Conservation (phyloP, 768 basidiomycete species). For the Psilocybe azurescens region DNA sequence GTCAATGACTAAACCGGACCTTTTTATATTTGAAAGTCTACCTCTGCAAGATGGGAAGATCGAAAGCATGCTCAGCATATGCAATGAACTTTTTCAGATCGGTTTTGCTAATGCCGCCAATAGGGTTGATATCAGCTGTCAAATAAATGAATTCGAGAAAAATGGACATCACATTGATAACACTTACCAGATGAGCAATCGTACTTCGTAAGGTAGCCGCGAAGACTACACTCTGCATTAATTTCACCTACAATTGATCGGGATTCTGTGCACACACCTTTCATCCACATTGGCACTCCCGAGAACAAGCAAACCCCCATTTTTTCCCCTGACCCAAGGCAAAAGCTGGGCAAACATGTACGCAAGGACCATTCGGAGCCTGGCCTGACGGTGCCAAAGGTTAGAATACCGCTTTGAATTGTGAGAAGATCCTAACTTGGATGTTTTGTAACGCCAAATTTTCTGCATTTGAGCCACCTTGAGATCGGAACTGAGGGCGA, state of each 20-base stretch:
- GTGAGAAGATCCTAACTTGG: conserved; percentile 54
- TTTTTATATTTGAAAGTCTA: conserved; percentile 32
- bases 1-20: not conserved
- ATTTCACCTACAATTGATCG: not conserved
- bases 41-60: conserved; percentile 85
- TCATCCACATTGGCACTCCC: conserved; percentile 99
- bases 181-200: conserved; percentile 86
- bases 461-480: conserved; percentile 88
- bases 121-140: conserved; percentile 97
- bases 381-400: conserved; percentile 58
- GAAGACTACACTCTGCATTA: conserved; percentile 58
- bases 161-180: conserved; percentile 12
- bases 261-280: conserved; percentile 54
- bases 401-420: not conserved
- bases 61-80: conserved; percentile 78
- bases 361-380: conserved; percentile 91
- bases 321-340: conserved; percentile 86
- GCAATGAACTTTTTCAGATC: conserved; percentile 96
- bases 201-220: conserved; percentile 98
- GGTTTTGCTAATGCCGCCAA: conserved; percentile 97
- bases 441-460: conserved; percentile 98
- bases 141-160: not conserved
- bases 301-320: conserved; percentile 90
- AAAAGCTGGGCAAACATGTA: conserved; percentile 96
- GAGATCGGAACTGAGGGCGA: conserved; percentile 73